These are phyloP conservation scores for Dicorynia guianensis DNA, from an alignment of 306 rosid genomes.

Conservation along the genomic window DNA sequence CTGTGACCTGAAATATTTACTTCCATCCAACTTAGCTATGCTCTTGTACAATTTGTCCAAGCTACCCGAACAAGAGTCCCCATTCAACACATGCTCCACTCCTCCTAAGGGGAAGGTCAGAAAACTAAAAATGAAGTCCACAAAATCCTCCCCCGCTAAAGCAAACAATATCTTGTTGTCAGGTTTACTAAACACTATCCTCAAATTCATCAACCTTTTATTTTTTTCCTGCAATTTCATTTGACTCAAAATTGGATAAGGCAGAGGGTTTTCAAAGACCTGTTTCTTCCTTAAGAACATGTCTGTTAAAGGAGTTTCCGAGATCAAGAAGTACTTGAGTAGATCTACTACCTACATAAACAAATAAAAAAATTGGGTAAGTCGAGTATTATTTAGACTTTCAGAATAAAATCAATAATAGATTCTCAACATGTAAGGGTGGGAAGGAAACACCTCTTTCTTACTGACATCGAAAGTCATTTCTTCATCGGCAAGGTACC, in stretches of 20 bases:
- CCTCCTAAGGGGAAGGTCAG: background rate
- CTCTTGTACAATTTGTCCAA: background rate
- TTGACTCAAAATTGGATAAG: no score
- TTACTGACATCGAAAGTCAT: no score
- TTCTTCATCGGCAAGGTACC: no score
- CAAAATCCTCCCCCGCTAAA: background rate
- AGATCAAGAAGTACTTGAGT: constrained; percentile 21
- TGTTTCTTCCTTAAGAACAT: background rate
- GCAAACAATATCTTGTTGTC: background rate
- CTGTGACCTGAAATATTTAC: background rate
- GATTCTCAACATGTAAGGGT: no score
- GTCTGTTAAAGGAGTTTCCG: constrained; percentile 3
- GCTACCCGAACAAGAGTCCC: background rate
- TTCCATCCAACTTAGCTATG: background rate
- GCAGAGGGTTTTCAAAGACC: background rate
- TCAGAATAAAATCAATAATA: no score
- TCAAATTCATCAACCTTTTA: no score
- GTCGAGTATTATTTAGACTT: no score
- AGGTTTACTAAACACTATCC: background rate
- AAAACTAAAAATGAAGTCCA: background rate
- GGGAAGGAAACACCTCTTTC: no score
- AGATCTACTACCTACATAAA: no score
- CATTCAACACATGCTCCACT: background rate
- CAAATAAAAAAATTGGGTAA: no score
- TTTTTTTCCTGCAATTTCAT: background rate